Evolutionary conservation across 208 protist species (phyloP), one percentile per base, ranked within the genome.

Genomic region (Leptomonas seymouri): DNA sequence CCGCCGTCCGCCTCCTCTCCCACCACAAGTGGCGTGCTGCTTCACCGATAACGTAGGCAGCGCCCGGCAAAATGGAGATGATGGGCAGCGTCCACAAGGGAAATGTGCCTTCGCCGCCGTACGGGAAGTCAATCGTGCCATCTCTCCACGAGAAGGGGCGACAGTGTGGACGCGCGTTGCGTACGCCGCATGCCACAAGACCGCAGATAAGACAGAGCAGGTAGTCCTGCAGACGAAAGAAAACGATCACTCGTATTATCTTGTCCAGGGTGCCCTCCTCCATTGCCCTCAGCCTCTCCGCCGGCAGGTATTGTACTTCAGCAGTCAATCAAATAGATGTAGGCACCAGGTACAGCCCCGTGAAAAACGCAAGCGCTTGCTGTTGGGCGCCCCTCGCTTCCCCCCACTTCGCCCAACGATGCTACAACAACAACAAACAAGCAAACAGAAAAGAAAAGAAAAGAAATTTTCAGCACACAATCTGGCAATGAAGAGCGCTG

Each of bases 101-200:
- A 58, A 93, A 88, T 0, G 81, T 84, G 20, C 59, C 67, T 1
- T 27, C 7, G 7, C 39, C 67, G 20, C 45, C 66, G 72, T 78
- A 84, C 0, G 83, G 64, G 45, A 80, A 66, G 51, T 28, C 25
- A 50, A 93, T 87, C 31, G 61, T 73, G 0, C 57, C 20, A 51
- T 93, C 87, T 0, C 60, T 55, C 84, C 80, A 87, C 6, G 71
- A 80, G 57, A 93, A 93, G 0, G 57, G n/a, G 0, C 84, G 71
- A 66, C 87, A 93, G 71, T 82, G 57, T 0, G 82, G 84, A 16
- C 46, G 59, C 4, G 77, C 79, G 15, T 50, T 57, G 9, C 51
- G 41, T 3, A 74, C 61, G 16, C 80, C 45, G 14, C 77, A 18
- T 15, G 53, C 56, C 5, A 57, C 63, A 20, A 80, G 14, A 1